phyloP scores from a whole-genome alignment of 768 basidiomycete species.

The Leucocoprinus birnbaumii region DNA sequence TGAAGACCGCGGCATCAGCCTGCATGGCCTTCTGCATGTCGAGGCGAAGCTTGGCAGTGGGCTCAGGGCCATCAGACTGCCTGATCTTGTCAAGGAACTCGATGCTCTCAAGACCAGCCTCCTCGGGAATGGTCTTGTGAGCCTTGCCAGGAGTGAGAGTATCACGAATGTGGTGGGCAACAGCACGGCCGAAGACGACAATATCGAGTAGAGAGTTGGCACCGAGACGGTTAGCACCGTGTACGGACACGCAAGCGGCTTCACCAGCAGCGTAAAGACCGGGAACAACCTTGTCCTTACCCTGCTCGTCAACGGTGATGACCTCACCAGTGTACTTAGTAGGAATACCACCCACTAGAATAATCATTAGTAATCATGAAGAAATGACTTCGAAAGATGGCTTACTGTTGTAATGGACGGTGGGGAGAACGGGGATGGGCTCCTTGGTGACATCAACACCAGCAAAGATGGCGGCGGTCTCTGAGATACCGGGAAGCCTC shows the following conservation, averaged over 20 bases:
- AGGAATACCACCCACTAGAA: slow-evolving; percentile 96
- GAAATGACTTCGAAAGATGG: slow-evolving; percentile 15
- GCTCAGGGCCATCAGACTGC: slow-evolving; percentile 71
- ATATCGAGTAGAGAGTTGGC: slow-evolving; percentile 99
- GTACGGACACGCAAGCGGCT: slow-evolving; percentile 98
- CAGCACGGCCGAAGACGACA: slow-evolving; percentile 99
- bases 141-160: slow-evolving; percentile 86
- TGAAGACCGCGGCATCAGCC: slow-evolving; percentile 95
- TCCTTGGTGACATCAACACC: slow-evolving; percentile 99
- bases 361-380: not conserved
- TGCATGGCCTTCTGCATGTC: slow-evolving; percentile 99
- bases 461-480: slow-evolving; percentile 98
- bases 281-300: slow-evolving; percentile 92
- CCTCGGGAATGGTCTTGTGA: slow-evolving; percentile 83
- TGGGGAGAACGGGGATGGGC: slow-evolving; percentile 97
- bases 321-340: slow-evolving; percentile 98
- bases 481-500: slow-evolving; percentile 97
- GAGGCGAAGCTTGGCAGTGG: slow-evolving; percentile 87
- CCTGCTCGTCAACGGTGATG: slow-evolving; percentile 81
- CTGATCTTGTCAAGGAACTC: slow-evolving; percentile 88
- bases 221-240: slow-evolving; percentile 98
- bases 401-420: slow-evolving; percentile 98
- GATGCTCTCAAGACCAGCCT: slow-evolving; percentile 82
- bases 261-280: slow-evolving; percentile 99
- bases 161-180: slow-evolving; percentile 95